Evolutionary conservation across 495 filamentous ascomycete species (phyloP), one percentile per base, ranked within the genome.

Genomic region (Podospora conica): DNA sequence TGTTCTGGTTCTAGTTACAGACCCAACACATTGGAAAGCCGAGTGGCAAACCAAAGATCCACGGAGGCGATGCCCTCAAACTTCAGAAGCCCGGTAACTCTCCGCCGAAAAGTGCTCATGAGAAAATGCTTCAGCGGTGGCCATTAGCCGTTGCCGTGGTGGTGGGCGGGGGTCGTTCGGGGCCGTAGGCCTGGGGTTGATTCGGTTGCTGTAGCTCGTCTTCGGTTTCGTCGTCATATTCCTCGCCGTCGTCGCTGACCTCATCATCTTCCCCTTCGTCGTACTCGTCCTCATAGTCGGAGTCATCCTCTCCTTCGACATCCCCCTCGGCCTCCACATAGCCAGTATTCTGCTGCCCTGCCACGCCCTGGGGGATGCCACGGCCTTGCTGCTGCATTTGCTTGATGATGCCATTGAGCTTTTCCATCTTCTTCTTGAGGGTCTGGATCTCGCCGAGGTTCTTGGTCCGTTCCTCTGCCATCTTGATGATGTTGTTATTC

Each of bases 401-500:
- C 65, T 92, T 88, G 74, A 95, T 96, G 65, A 98, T 89, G 73
- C 90, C 91, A 76, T 95, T 93, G 48, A 98, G 87, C 72, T 96
- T 95, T 61, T 90, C 89, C 71, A 93, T 91, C 81, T 96, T 96
- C 78, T 93, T 93, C 69, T 88, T 89, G 68, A 91, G 84, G 28
- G 86, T 85, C 63, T 95, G 90, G 27, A 95, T 79, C 67, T 96
- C 93, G 67, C 88, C 87, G 65, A 94, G 85, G 69, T 89, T 86
- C 66, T 89, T 85, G 24, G 90, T 93, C 11, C 95, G 88, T 72
- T 98, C 96, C 76, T 98, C 95, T 9, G 95, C 95, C 96, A 98
- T 97, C 78, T 96, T 90, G 31, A 97, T 83, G 73, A 98, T 97
- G 76, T 97, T 98, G 67, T 88, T 89, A 71, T 94, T 96, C 9